These are phyloP conservation scores for Pharus latifolius DNA, from an alignment of 176 grass and related monocot species.

Conservation along the genomic window DNA sequence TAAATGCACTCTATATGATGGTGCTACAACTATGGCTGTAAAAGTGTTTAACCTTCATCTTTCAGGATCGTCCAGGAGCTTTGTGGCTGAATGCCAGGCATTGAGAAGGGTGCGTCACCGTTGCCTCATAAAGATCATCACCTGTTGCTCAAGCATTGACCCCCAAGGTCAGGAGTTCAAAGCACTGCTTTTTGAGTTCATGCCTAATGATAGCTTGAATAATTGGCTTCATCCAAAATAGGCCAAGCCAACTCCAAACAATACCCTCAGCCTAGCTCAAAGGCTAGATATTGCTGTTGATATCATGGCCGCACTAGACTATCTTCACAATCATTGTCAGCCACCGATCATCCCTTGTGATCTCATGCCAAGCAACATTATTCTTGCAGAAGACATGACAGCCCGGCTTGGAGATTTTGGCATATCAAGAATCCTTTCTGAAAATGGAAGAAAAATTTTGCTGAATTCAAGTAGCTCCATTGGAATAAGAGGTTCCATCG, in stretches of 20 bases:
- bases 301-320: conserved; percentile 11
- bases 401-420: conserved; percentile 42
- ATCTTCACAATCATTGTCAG: conserved; percentile 20
- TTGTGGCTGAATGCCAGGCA: conserved; percentile 16
- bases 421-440: conserved; percentile 27
- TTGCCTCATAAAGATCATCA: conserved; percentile 24
- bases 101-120: conserved; percentile 13
- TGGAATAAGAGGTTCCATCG: conserved; percentile 30
- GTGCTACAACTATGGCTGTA: background rate
- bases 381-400: conserved; percentile 46
- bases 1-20: background rate
- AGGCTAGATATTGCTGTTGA: conserved; percentile 3
- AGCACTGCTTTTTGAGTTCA: conserved; percentile 25
- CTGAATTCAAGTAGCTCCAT: background rate
- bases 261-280: conserved; percentile 1
- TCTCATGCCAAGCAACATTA: conserved; percentile 52
- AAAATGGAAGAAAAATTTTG: background rate
- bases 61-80: conserved; percentile 16
- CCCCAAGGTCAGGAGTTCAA: conserved; percentile 27
- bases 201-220: conserved; percentile 10
- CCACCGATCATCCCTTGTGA: conserved; percentile 41
- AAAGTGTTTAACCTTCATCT: conserved; percentile 20
- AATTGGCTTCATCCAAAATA: conserved; percentile 25
- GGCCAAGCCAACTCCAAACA: background rate
- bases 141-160: conserved; percentile 22